Percentiles rank a stretch among this genome's conserved stretches.
These are phyloP conservation scores for Herpetomonas samuelpessoai DNA, from an alignment of 208 protist species.

Conservation along the genomic window DNA sequence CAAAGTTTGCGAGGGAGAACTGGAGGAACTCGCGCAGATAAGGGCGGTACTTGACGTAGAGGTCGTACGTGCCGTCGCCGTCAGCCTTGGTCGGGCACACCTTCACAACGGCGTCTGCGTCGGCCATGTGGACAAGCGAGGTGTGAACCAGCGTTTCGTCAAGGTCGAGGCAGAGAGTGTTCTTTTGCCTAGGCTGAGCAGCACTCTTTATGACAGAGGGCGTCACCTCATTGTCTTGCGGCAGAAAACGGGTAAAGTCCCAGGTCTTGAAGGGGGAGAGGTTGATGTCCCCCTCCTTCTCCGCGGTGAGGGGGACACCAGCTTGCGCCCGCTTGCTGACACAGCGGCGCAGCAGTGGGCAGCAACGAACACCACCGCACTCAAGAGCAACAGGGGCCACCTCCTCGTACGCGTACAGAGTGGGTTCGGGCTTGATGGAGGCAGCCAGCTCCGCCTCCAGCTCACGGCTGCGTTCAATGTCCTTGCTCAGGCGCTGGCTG, in stretches of 20 bases:
- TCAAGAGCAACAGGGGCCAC: constrained; percentile 8
- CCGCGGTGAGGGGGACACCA: neutral
- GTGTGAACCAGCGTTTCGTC: constrained; percentile 58
- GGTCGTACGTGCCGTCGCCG: constrained; percentile 11
- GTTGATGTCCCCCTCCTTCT: constrained; percentile 16
- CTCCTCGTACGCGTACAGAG: constrained; percentile 11
- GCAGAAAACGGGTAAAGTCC: constrained; percentile 32
- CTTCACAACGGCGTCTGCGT: constrained; percentile 27
- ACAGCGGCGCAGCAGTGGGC: constrained; percentile 3
- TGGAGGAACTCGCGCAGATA: constrained; percentile 33
- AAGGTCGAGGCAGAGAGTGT: constrained; percentile 48
- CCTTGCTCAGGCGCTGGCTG: neutral
- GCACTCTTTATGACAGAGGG: neutral
- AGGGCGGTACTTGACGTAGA: constrained; percentile 50
- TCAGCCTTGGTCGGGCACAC: constrained; percentile 5
- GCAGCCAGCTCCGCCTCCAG: neutral
- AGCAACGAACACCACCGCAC: neutral
- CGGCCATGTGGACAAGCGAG: constrained; percentile 27
- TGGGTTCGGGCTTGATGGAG: neutral
- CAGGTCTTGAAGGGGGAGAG: constrained; percentile 37
- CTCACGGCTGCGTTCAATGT: neutral
- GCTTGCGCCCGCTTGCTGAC: neutral
- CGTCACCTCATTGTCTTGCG: neutral
- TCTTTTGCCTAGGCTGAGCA: constrained; percentile 6
- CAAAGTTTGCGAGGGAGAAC: constrained; percentile 32